Conservation (phyloP, 2,329 filamentous ascomycete species). For the Chrysoporthe cubensis region DNA sequence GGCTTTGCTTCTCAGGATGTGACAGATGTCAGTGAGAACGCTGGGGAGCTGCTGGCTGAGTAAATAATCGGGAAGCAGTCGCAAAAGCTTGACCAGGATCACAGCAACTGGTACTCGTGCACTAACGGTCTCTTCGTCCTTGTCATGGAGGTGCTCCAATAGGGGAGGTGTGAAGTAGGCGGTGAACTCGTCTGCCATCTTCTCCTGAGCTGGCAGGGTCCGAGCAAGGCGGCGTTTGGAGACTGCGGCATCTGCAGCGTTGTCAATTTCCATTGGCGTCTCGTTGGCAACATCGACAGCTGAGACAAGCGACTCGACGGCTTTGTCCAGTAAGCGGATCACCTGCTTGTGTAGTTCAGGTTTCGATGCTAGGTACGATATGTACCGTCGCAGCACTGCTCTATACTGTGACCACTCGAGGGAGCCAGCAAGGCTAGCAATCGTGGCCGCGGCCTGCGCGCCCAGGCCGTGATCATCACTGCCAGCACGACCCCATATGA, state of each 20-base stretch:
- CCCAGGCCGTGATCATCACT: constrained; percentile 82
- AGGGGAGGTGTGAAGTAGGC: constrained; percentile 78
- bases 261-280: constrained; percentile 47
- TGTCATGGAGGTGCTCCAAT: constrained; percentile 85
- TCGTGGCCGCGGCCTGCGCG: constrained; percentile 81
- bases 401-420: constrained; percentile 92
- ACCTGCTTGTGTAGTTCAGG: constrained; percentile 84
- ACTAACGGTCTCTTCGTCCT: constrained; percentile 93
- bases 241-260: constrained; percentile 30
- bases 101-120: constrained; percentile 88
- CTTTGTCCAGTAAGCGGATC: constrained; percentile 77
- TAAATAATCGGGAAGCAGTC: constrained; percentile 73
- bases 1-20: constrained; percentile 87
- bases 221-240: constrained; percentile 55
- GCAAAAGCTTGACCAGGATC: constrained; percentile 84
- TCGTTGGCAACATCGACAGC: constrained; percentile 49
- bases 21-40: constrained; percentile 88
- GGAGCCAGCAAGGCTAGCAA: constrained; percentile 73
- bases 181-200: constrained; percentile 73
- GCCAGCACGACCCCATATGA: constrained; percentile 79
- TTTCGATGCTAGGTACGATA: constrained; percentile 78
- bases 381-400: constrained; percentile 81
- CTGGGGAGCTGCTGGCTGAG: constrained; percentile 77
- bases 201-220: constrained; percentile 69
- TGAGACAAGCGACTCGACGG: constrained; percentile 74